Evolutionary conservation across 208 protist species (phyloP), one percentile per base, ranked within the genome.

Genomic region (Acanthamoeba sp.): DNA sequence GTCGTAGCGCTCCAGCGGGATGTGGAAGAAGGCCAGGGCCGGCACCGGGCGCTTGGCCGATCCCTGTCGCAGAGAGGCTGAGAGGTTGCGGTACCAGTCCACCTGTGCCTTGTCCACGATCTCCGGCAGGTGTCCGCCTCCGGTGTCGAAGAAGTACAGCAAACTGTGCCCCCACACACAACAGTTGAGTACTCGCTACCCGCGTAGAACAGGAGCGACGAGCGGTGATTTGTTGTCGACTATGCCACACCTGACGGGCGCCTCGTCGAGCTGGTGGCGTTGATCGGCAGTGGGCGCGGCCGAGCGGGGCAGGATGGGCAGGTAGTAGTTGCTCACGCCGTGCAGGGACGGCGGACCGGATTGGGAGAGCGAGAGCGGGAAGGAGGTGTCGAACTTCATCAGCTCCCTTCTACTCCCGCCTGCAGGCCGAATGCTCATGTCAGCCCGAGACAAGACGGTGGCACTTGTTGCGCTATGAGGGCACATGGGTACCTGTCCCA

Each of bases 301-400:
- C 2, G 12, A 20, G 27, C 52, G 32, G 45, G 69, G 64, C n/a
- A 82, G 78, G 7, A 96, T 91, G 27, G 94, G 45, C 9, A 96
- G 36, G 38, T 94, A 93, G 32, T 96, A 96, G 42, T 96, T 96
- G 91, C 87, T 92, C 10, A 96, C 48, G 50, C 95, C 95, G 16
- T 66, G 76, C 5, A 96, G 32, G 22, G 38, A 27, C 24, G 3
- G 6, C 42, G 89, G 89, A 9, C 89, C 87, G n/a, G 95, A 94
- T 55, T 95, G 64, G 20, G 93, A 95, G 2, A 40, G 36, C 64
- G 90, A 94, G 24, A 52, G 34, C 27, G 90, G 57, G 24, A 95
- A 55, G n/a, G 36, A 62, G 2, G 80, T 89, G n/a, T 94, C 87
- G 9, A 91, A 94, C 20, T 22, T 14, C 27, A 96, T 45, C 24